Evolutionary conservation across 2,329 filamentous ascomycete genomes (phyloP).

Genomic region (Colletotrichum camelliae): DNA sequence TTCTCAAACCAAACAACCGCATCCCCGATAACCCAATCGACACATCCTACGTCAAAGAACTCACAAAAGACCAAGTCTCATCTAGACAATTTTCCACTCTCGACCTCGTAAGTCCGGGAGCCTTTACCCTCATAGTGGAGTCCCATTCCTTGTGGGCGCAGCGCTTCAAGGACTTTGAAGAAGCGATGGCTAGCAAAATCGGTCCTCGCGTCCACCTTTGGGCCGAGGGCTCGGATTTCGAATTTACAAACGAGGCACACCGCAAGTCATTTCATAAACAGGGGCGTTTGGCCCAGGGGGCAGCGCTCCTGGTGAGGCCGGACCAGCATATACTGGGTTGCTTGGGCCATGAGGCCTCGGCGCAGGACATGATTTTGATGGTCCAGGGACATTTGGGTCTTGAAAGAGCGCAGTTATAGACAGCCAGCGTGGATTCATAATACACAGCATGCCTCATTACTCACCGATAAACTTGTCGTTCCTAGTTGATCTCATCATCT

Average conservation of each 20-base stretch:
- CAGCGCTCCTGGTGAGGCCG: constrained; percentile 38
- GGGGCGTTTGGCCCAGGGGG: constrained; percentile 26
- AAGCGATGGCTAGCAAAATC: background rate
- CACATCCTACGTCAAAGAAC: constrained; percentile 37
- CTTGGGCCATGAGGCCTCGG: background rate
- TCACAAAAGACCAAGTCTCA: constrained; percentile 28
- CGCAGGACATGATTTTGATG: background rate
- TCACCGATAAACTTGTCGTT: background rate
- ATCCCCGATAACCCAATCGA: constrained; percentile 30
- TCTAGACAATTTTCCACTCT: constrained; percentile 36
- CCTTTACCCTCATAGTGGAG: background rate
- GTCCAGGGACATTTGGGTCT: background rate
- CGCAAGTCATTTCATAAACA: constrained; percentile 23
- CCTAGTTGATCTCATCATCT: too few relatives aligned
- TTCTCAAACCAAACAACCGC: background rate
- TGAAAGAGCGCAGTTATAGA: background rate
- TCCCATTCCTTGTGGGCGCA: background rate
- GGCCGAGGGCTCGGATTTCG: background rate
- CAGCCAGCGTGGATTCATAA: background rate
- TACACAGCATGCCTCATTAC: background rate
- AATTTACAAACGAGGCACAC: background rate
- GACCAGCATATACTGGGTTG: constrained; percentile 41
- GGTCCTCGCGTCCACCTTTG: background rate
- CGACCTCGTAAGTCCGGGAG: constrained; percentile 31
- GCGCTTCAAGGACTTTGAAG: background rate